phyloP scores from a whole-genome alignment of 129 eudicot species.

The Pulicaria dysenterica region DNA sequence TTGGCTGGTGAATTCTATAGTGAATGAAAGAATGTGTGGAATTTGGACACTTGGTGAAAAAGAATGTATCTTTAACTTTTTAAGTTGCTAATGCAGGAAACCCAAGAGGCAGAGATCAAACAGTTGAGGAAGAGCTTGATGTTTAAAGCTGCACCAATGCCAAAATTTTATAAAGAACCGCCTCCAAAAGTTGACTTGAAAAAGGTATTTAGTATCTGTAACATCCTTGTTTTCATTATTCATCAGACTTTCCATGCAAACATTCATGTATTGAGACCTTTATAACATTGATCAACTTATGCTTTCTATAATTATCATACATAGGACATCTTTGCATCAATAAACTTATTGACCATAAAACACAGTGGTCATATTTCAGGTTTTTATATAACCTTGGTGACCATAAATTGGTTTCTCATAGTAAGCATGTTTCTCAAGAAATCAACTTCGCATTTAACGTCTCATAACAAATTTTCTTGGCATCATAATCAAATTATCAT shows the following conservation, averaged over 20 bases:
- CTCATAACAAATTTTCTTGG: background rate
- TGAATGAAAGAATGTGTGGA: background rate
- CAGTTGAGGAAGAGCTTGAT: conserved; percentile 66
- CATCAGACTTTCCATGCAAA: background rate
- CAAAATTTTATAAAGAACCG: conserved; percentile 47
- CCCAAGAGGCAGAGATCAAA: conserved; percentile 86
- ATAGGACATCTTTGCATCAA: no score
- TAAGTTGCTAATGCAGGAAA: conserved; percentile 56
- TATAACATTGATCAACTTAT: no score
- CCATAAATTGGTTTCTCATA: background rate
- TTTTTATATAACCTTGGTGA: background rate
- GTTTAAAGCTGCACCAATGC: conserved; percentile 51
- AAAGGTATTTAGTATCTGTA: conserved; percentile 33
- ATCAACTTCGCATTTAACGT: background rate
- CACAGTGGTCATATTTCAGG: no score
- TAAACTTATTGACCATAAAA: no score
- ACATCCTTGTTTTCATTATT: background rate
- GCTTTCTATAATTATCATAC: no score
- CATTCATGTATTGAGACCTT: no score
- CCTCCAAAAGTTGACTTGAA: conserved; percentile 46
- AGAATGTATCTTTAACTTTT: background rate
- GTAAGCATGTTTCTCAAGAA: background rate
- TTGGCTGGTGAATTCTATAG: conserved; percentile 15
- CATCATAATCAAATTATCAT: conserved; percentile 1
- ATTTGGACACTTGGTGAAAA: background rate